Evolutionary conservation across 257 asterid genomes (phyloP), one percentile per base, ranked within the genome.

Genomic region (Fraxinus pennsylvanica): DNA sequence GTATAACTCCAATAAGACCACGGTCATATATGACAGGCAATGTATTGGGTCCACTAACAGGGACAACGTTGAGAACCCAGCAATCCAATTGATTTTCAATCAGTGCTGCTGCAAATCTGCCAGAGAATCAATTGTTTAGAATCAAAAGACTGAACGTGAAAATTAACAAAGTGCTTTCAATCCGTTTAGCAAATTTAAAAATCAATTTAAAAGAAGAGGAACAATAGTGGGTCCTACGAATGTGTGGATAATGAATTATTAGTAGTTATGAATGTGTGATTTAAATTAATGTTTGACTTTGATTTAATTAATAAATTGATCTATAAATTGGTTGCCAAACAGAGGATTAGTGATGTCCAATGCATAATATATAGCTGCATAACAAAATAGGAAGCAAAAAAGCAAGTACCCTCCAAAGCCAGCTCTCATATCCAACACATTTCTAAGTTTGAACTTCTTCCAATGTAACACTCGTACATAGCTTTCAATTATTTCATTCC

Each of bases 341-440:
- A 9, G 3, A 43, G 17, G 50, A 15, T 43, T 43, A 50, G 75
- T 39, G 30, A 80, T 45, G 6, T 69, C 74, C 65, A 17, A 61
- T 75, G 32, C 65, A 38, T 72, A 30, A 47, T 73, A 32, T 2
- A 66, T 66, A 72, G 76, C 33, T 77, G 50, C 73, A 67, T 13
- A 30, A 70, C 3, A 33, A 29, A 76, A 71, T 30, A 52, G 17
- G 74, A 71, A 71, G 65, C 7, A 61, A 71, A 77, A 32, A 77
- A 33, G 47, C 41, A 76, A 68, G 52, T 88, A 92, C 97, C 99
- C 98, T 84, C 99, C 99, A 73, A 88, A 95, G 75, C 98, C 98
- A 68, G 99, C 99, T 88, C 91, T 89, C 99, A 95, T 95, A 89
- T 93, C 99, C 91, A 95, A 68, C 71, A 95, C 99, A 85, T 95